These are phyloP conservation scores for Hyphopichia fennica DNA, from an alignment of 1,139 yeast species.

Conservation along the genomic window DNA sequence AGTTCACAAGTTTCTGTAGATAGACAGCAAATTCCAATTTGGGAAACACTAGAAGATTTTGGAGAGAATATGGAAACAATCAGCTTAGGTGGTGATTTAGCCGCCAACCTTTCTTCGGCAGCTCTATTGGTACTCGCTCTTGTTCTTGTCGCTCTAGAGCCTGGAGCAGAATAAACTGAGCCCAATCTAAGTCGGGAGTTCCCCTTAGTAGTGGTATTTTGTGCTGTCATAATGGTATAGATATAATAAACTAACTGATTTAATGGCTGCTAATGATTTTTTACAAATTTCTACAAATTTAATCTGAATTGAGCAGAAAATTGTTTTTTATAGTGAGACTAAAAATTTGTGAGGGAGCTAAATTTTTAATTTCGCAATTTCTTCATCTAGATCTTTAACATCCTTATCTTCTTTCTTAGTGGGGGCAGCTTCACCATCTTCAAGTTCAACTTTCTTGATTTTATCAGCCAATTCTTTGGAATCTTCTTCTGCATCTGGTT, in stretches of 20 bases:
- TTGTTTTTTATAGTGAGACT: background rate
- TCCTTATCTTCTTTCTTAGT: constrained; percentile 1
- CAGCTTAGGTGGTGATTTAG: background rate
- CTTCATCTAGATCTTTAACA: constrained; percentile 7
- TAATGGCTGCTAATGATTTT: background rate
- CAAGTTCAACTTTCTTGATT: constrained; percentile 6
- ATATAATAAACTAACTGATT: no score
- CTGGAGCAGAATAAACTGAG: no score
- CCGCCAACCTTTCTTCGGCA: constrained; percentile 1
- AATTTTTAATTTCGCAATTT: constrained; percentile 10
- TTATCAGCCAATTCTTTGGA: constrained; percentile 6
- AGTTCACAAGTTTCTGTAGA: constrained; percentile 16
- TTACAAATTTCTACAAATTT: background rate
- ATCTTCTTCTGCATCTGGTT: constrained; percentile 2
- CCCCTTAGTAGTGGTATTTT: no score
- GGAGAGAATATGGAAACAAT: background rate
- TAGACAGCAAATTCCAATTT: background rate
- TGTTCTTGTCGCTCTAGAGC: background rate
- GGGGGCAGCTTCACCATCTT: background rate
- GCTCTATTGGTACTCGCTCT: background rate
- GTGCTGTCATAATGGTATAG: no score
- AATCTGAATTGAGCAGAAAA: background rate
- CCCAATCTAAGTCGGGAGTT: no score
- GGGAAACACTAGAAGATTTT: background rate
- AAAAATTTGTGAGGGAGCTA: constrained; percentile 1